Conservation (phyloP, 805 yeast species). For the Komagataella phaffii region DNA sequence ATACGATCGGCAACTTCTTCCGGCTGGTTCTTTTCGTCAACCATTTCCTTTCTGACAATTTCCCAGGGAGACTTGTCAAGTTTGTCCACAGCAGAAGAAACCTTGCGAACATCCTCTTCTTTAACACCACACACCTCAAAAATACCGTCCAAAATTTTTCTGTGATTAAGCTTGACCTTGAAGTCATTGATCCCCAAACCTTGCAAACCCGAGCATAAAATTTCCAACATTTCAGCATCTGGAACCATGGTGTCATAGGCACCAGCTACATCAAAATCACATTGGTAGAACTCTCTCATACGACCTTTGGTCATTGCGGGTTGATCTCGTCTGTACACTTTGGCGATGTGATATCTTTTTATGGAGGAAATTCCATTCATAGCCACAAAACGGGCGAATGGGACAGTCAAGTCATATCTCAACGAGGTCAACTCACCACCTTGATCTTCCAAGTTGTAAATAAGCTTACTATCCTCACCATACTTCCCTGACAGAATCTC, state of each 20-base stretch:
- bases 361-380: constrained; percentile 84
- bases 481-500: constrained; percentile 95
- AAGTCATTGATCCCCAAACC: constrained; percentile 79
- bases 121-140: constrained; percentile 91
- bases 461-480: constrained; percentile 96
- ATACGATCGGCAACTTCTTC: constrained; percentile 89
- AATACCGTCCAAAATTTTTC: constrained; percentile 92
- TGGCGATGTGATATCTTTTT: constrained; percentile 94
- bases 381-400: constrained; percentile 95
- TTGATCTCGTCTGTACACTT: constrained; percentile 97
- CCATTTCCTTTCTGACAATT: constrained; percentile 84
- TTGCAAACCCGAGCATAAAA: constrained; percentile 74
- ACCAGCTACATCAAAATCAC: constrained; percentile 98
- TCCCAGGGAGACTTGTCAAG: constrained; percentile 95
- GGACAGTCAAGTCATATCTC: constrained; percentile 95
- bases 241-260: constrained; percentile 89
- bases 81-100: constrained; percentile 93
- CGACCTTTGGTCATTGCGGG: constrained; percentile 99
- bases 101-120: constrained; percentile 85
- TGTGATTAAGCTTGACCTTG: constrained; percentile 86
- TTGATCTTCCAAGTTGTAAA: constrained; percentile 93
- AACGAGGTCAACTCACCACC: constrained; percentile 96
- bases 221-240: constrained; percentile 78
- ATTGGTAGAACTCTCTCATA: constrained; percentile 98
- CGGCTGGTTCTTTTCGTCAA: constrained; percentile 78